Conservation (phyloP, 2,329 filamentous ascomycete species). For the Leptosphaerulina australis region DNA sequence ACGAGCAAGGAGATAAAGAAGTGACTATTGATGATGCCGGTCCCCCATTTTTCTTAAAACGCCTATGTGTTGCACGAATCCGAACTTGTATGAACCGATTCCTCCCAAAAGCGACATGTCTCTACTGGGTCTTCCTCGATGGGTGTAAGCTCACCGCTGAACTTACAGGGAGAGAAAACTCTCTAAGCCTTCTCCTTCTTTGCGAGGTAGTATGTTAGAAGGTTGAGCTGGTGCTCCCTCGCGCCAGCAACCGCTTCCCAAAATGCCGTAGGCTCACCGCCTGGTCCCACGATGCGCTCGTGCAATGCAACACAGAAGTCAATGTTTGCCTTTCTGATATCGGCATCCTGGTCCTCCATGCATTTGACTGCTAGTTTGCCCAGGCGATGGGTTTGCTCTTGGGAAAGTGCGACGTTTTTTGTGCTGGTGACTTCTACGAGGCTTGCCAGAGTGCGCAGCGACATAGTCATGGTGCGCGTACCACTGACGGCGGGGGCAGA, state of each 20-base stretch:
- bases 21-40: not conserved
- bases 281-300: conserved; percentile 45
- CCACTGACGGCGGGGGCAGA: conserved; percentile 23
- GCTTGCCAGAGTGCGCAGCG: conserved; percentile 48
- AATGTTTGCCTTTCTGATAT: conserved; percentile 71
- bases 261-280: conserved; percentile 57
- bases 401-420: conserved; percentile 39
- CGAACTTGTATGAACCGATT: not conserved
- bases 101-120: not conserved
- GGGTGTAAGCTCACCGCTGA: not conserved
- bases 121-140: not conserved
- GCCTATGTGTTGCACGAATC: conserved; percentile 1
- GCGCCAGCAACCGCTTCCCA: conserved; percentile 70
- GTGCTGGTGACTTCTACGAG: conserved; percentile 44
- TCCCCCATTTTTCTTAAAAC: conserved; percentile 2
- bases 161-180: not conserved
- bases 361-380: conserved; percentile 48
- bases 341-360: conserved; percentile 48
- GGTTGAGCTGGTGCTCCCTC: conserved; percentile 73
- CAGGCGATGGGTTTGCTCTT: conserved; percentile 47
- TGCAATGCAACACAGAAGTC: conserved; percentile 78
- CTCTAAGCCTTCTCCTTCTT: conserved; percentile 40
- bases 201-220: conserved; percentile 82
- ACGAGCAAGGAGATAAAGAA: not conserved
- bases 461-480: conserved; percentile 47